Percentiles rank a stretch among this genome's conserved stretches.
Conservation (phyloP, 2,329 filamentous ascomycete genomes). For the Rhexocercosporidium sp. region DNA sequence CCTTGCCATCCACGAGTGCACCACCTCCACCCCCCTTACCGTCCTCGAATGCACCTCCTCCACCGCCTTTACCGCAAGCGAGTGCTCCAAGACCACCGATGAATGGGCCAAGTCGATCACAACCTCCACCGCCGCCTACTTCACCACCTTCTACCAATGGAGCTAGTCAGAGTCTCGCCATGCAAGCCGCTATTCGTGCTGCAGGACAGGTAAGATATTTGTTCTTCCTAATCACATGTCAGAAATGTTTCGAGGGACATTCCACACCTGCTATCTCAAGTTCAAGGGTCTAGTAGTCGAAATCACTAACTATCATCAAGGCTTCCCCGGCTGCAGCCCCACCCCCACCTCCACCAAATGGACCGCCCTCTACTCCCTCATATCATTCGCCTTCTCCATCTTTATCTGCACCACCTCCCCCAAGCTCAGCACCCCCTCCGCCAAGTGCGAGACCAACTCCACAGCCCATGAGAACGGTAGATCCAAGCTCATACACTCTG, state of each 20-base stretch:
- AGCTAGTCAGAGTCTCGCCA: conserved; percentile 46
- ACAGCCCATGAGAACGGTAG: conserved; percentile 63
- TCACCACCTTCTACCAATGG: conserved; percentile 43
- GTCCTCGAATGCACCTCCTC: conserved; percentile 39
- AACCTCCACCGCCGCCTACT: conserved; percentile 42
- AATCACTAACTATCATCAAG: conserved; percentile 33
- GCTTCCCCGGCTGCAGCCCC: conserved; percentile 47
- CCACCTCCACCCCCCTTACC: conserved; percentile 42
- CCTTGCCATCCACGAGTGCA: conserved; percentile 38
- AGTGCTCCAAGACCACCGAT: conserved; percentile 41
- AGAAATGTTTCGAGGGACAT: not conserved
- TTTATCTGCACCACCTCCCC: conserved; percentile 46
- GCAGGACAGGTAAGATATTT: conserved; percentile 38
- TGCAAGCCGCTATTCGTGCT: conserved; percentile 52
- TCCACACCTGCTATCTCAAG: not conserved
- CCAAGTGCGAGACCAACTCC: conserved; percentile 43
- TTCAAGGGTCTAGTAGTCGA: not conserved
- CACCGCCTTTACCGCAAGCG: conserved; percentile 34
- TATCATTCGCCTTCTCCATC: conserved; percentile 46
- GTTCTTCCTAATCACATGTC: not conserved
- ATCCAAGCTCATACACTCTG: conserved; percentile 78
- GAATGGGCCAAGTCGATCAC: conserved; percentile 22
- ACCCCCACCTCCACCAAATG: conserved; percentile 46
- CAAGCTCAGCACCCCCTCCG: conserved; percentile 44
- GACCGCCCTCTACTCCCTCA: conserved; percentile 42